Conservation (phyloP, 2,329 filamentous ascomycete genomes). For the Fusarium anthophilum region DNA sequence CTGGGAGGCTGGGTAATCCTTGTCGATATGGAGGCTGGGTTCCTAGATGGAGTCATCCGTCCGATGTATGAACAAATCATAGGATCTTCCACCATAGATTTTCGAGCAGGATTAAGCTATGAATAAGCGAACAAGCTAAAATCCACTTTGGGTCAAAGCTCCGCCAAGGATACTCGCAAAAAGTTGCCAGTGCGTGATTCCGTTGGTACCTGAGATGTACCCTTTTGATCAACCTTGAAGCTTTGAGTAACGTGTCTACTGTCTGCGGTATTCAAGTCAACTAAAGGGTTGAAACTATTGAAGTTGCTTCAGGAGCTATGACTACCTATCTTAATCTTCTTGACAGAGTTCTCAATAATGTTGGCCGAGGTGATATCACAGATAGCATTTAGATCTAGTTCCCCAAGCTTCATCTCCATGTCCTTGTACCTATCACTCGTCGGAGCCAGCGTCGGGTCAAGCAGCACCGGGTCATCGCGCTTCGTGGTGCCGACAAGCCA, state of each 20-base stretch:
- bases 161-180: background rate
- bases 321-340: background rate
- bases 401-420: background rate
- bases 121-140: background rate
- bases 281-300: rapidly evolving
- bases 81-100: background rate
- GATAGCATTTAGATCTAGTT: background rate
- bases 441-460: background rate
- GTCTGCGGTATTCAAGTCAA: background rate
- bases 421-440: background rate
- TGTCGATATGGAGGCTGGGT: background rate
- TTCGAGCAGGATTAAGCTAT: background rate
- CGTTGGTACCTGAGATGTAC: background rate
- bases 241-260: background rate
- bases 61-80: background rate
- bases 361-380: background rate
- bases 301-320: background rate
- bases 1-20: background rate
- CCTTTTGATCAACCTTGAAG: background rate
- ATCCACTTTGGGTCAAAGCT: background rate
- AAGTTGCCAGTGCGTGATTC: background rate
- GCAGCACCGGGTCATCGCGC: background rate
- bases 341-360: background rate
- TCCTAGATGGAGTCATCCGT: background rate
- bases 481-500: background rate